A percentile compares a stretch with the other conserved stretches of the same genome.
Conservation (phyloP, 2,329 filamentous ascomycete species). For the Corinectria fuckeliana region DNA sequence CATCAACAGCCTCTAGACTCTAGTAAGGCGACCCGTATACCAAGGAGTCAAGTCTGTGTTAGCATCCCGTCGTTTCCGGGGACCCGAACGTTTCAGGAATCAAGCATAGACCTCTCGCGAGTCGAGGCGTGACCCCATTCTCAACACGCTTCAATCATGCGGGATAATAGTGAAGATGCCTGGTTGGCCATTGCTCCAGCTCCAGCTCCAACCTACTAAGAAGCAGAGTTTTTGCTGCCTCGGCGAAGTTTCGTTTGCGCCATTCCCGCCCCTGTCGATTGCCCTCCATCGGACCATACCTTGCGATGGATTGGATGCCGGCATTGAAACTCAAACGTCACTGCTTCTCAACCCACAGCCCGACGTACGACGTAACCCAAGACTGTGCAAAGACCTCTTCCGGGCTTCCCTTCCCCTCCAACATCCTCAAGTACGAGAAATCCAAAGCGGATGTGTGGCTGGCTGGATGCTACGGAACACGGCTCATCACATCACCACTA, state of each 20-base stretch:
- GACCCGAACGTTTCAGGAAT: constrained; percentile 10
- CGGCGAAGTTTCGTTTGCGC: constrained; percentile 9
- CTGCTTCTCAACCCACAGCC: neutral
- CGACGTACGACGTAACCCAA: neutral
- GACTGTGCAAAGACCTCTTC: neutral
- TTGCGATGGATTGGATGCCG: neutral
- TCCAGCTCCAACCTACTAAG: too few relatives aligned
- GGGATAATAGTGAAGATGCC: constrained; percentile 3
- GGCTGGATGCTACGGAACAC: constrained; percentile 3
- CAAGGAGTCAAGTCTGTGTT: neutral
- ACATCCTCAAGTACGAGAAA: constrained; percentile 5
- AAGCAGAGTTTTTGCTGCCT: constrained; percentile 18
- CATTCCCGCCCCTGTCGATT: constrained; percentile 30
- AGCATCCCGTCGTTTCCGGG: constrained; percentile 8
- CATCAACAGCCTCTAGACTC: too few relatives aligned
- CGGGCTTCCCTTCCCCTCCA: neutral
- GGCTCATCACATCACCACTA: constrained; percentile 1
- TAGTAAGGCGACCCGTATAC: too few relatives aligned
- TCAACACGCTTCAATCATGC: constrained; percentile 10
- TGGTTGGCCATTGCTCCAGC: constrained; percentile 1
- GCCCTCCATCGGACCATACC: constrained; percentile 12
- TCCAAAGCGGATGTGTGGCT: constrained; percentile 5
- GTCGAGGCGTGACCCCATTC: neutral
- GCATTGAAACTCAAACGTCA: constrained; percentile 10
- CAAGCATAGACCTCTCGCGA: neutral